phyloP scores from a whole-genome alignment of 2,329 filamentous ascomycete genomes.

The Trichoderma arundinaceum region DNA sequence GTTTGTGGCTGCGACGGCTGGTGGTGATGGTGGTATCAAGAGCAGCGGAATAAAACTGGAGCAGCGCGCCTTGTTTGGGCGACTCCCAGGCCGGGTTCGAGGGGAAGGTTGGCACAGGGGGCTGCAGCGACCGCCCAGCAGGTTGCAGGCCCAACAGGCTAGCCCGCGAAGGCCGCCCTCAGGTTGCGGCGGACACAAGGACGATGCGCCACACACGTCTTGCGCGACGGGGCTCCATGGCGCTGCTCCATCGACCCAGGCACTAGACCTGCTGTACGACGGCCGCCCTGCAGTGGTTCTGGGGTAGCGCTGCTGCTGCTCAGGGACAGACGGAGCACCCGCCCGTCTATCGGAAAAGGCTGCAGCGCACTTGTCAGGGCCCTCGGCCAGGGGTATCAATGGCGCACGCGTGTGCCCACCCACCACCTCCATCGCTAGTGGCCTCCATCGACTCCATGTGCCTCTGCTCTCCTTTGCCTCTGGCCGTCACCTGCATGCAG shows the following conservation, averaged over 20 bases:
- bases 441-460: too few species aligned
- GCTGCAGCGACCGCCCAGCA: constrained; percentile 10
- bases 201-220: constrained; percentile 7
- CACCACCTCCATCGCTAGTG: constrained; percentile 11
- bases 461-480: background rate
- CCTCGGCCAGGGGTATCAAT: constrained; percentile 21
- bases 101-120: constrained; percentile 22
- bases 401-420: constrained; percentile 18
- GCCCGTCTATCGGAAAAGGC: constrained; percentile 31
- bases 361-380: constrained; percentile 27
- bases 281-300: constrained; percentile 27
- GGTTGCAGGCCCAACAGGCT: constrained; percentile 7
- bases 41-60: constrained; percentile 26
- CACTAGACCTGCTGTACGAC: constrained; percentile 23
- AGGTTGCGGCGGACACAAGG: constrained; percentile 18
- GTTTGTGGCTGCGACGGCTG: constrained; percentile 29
- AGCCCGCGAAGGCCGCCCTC: constrained; percentile 11
- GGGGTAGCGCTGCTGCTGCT: constrained; percentile 31
- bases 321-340: constrained; percentile 29
- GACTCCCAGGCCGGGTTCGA: constrained; percentile 7
- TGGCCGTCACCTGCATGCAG: constrained; percentile 25
- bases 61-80: constrained; percentile 27
- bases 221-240: constrained; percentile 1
- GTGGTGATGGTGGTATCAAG: constrained; percentile 28
- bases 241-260: background rate